A percentile compares a stretch with the other conserved stretches of the same genome.
Evolutionary conservation across 495 filamentous ascomycete species (phyloP).

Genomic region (Xylaria telfairii): DNA sequence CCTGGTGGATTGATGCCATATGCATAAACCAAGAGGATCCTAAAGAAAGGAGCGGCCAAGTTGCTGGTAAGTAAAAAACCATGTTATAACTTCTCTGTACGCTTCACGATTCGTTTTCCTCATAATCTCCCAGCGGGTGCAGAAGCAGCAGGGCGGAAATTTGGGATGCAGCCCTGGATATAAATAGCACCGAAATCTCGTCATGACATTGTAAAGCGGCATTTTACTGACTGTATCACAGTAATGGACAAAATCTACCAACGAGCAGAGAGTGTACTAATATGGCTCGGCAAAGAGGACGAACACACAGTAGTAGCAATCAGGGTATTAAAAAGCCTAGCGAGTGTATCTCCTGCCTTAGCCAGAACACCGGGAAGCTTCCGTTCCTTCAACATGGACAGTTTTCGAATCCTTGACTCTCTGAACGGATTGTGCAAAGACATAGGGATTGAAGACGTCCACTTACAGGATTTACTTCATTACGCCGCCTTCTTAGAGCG

Average conservation of each 20-base stretch:
- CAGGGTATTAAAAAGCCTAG: conserved; percentile 7
- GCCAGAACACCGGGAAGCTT: not conserved
- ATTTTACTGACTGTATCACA: conserved; percentile 13
- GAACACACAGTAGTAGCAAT: conserved; percentile 14
- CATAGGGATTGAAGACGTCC: not conserved
- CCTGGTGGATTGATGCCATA: conserved; percentile 21
- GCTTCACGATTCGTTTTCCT: not conserved
- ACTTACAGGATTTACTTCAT: not conserved
- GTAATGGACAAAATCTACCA: conserved; percentile 40
- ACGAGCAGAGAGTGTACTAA: conserved; percentile 11
- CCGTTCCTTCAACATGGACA: conserved; percentile 1
- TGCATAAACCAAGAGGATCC: conserved; percentile 41
- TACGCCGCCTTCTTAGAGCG: conserved; percentile 20
- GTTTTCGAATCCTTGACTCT: not conserved
- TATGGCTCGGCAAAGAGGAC: conserved; percentile 21
- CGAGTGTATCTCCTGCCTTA: not conserved
- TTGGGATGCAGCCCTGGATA: not conserved
- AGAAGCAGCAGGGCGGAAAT: not conserved
- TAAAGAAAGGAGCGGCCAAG: not conserved
- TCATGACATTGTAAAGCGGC: not conserved
- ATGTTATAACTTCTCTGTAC: not conserved
- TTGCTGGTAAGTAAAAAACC: not conserved
- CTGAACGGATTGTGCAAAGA: not conserved
- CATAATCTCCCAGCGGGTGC: not conserved
- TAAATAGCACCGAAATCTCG: not conserved